A percentile compares a stretch with the other conserved stretches of the same genome.
These are phyloP conservation scores for Striga hermonthica DNA, from an alignment of 305 asterid genomes.

Conservation along the genomic window DNA sequence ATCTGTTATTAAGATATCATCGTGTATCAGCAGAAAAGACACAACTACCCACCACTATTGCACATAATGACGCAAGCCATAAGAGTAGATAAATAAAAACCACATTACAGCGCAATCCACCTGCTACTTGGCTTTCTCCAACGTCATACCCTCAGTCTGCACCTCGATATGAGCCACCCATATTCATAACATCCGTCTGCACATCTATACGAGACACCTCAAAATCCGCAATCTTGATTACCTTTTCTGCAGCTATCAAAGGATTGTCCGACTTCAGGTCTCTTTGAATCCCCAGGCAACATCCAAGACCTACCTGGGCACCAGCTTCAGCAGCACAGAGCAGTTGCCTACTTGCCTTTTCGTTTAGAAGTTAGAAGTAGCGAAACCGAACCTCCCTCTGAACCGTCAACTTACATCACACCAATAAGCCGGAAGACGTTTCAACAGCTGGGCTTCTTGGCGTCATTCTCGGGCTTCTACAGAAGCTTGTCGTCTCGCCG, in stretches of 20 bases:
- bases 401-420: conserved; percentile 93
- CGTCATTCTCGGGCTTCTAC: conserved; percentile 85
- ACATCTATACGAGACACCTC: conserved; percentile 98
- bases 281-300: conserved; percentile 89
- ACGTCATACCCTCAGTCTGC: conserved; percentile 98
- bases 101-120: conserved; percentile 96
- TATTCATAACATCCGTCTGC: no score
- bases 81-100: conserved; percentile 9
- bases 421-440: conserved; percentile 92
- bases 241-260: conserved; percentile 79
- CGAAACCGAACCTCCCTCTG: conserved; percentile 95
- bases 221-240: conserved; percentile 93
- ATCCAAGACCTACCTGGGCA: conserved; percentile 94
- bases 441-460: conserved; percentile 77
- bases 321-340: conserved; percentile 83
- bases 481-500: conserved; percentile 86
- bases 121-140: conserved; percentile 98
- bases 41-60: neutral
- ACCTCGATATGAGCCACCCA: conserved; percentile 93
- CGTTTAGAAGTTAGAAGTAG: conserved; percentile 77
- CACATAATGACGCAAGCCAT: conserved; percentile 16
- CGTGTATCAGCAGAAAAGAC: neutral
- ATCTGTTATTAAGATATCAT: no score
- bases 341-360: conserved; percentile 83
- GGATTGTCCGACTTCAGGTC: conserved; percentile 95